phyloP scores from a whole-genome alignment of 768 basidiomycete species.

The Naematelia aurantialba region DNA sequence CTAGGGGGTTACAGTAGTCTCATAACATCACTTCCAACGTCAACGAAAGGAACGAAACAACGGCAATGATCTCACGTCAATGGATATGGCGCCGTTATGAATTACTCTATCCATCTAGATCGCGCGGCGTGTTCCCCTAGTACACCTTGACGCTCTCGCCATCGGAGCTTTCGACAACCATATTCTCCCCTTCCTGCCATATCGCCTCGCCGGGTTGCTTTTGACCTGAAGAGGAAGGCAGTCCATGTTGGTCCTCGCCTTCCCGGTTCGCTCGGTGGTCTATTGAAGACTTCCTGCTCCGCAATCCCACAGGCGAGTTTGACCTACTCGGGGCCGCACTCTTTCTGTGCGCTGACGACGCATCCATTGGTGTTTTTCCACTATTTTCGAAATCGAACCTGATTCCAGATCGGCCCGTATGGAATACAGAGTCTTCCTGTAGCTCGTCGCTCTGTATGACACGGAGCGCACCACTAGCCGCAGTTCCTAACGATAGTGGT shows the following conservation, averaged over 20 bases:
- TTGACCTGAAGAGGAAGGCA: neutral
- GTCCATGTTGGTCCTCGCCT: neutral
- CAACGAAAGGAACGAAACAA: too few species aligned
- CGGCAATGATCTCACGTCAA: too few species aligned
- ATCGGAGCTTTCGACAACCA: slow-evolving; percentile 3
- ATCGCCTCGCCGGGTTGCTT: neutral
- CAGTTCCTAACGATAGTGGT: slow-evolving; percentile 4
- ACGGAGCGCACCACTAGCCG: neutral
- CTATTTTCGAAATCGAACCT: neutral
- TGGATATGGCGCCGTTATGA: too few species aligned
- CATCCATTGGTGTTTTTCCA: neutral
- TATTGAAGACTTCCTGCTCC: neutral
- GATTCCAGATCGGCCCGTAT: neutral
- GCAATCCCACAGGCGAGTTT: neutral
- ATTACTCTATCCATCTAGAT: too few species aligned
- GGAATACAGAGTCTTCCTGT: neutral
- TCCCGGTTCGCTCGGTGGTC: neutral
- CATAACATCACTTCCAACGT: too few species aligned
- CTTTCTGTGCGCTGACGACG: neutral
- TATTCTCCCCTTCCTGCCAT: slow-evolving; percentile 2
- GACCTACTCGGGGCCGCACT: neutral
- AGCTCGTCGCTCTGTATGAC: neutral
- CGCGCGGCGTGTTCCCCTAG: too few species aligned
- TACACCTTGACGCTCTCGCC: too few species aligned
- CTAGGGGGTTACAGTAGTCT: too few species aligned